Conservation (phyloP, 108 stramenopile species). For the Nitzschia putrida region DNA sequence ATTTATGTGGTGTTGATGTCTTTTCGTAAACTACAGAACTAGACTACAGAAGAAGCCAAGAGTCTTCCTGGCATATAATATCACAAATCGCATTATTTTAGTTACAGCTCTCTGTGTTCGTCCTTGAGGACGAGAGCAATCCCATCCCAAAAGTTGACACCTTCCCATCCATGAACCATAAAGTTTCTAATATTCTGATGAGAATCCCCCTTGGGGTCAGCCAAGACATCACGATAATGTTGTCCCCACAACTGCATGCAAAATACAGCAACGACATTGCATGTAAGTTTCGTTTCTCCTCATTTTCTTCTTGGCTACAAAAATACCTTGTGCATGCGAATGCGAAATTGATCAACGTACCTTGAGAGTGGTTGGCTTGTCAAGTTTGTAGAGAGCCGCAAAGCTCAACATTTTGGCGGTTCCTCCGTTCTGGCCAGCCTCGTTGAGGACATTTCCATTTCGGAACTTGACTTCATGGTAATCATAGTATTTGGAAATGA, state of each 20-base stretch:
- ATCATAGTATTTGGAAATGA: slow-evolving; percentile 82
- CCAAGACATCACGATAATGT: slow-evolving; percentile 84
- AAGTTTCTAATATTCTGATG: slow-evolving; percentile 90
- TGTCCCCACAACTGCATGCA: slow-evolving; percentile 71
- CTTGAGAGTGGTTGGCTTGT: slow-evolving; percentile 82
- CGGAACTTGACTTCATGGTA: slow-evolving; percentile 75
- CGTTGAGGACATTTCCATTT: slow-evolving; percentile 81
- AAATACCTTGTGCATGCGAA: background rate
- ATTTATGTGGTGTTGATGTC: too few relatives aligned
- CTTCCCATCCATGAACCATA: slow-evolving; percentile 78
- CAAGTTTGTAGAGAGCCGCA: slow-evolving; percentile 76
- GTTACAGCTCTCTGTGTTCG: background rate
- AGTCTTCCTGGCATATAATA: too few relatives aligned
- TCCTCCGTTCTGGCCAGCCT: slow-evolving; percentile 84
- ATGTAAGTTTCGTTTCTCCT: background rate
- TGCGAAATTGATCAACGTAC: slow-evolving; percentile 26
- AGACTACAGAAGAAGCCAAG: too few relatives aligned
- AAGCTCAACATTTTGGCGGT: slow-evolving; percentile 81
- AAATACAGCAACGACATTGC: background rate
- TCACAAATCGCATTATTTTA: too few relatives aligned
- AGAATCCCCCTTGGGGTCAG: slow-evolving; percentile 67
- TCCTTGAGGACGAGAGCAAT: slow-evolving; percentile 81
- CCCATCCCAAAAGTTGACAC: slow-evolving; percentile 88
- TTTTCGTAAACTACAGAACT: too few relatives aligned
- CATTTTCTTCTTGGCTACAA: background rate